Base-by-base conservation (phyloP, 257 asterid genomes). In the Parsonsia alboflavescens region DNA sequence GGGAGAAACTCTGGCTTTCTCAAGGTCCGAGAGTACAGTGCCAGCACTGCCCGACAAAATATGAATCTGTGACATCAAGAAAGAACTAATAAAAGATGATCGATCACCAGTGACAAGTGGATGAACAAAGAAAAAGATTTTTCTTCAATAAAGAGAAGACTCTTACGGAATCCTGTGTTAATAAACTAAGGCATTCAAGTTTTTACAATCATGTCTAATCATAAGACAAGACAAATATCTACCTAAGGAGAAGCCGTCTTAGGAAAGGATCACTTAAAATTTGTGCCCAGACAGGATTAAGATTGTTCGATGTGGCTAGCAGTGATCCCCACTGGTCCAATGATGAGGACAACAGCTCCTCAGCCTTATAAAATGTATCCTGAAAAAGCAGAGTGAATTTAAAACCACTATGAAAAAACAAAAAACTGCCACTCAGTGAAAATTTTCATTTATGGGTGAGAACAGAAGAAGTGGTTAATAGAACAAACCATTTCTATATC, bases 211-310 rank as follows among this genome's bases (percentile, higher is more conserved):
- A 26, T 70, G 39, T 70, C 12, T 16, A 65, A 28, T 4, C 2
- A 30, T 30, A 2, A 1, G 68, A 64, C 70, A 68, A 30, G 80
- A 59, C 12, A 68, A 26, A 57, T 52, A 26, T 75, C 16, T 84
- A 90, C 99, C 99, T 95, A 65, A 92, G 72, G 79, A 95, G 86
- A 72, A 95, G 90, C 73, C 98, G 86, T 82, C 93, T 88, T 82
- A 95, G 84, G 91, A 95, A 90, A 75, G 97, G 90, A 80, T 92
- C 98, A 24, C 84, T 49, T 73, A 90, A 76, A 75, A 84, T 84
- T 80, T 95, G 98, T 44, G 96, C 85, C 99, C 99, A 95, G 62
- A 83, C 92, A 74, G 98, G 88, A 85, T 85, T 84, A 71, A 95
- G 92, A 80, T 79, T 81, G 63, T 83, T 89, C 57, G 85, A 85